These are phyloP conservation scores for Tolypocladium cylindrosporum DNA, from an alignment of 2,329 filamentous ascomycete genomes.

Conservation along the genomic window DNA sequence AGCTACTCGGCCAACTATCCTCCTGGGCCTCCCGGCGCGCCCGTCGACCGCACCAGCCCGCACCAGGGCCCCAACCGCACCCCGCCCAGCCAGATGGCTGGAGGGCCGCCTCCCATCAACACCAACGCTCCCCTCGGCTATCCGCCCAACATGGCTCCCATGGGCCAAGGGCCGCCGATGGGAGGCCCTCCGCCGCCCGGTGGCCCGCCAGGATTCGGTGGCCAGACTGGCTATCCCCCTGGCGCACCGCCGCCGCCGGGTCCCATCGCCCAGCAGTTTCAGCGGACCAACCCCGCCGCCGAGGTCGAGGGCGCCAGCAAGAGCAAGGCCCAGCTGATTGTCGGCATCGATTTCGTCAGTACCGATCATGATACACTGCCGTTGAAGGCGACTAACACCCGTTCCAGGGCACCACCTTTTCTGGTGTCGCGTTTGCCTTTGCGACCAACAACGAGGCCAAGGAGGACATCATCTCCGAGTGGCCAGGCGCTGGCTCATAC, in stretches of 20 bases:
- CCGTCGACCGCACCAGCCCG: constrained; percentile 44
- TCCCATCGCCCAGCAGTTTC: constrained; percentile 31
- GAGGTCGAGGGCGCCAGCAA: constrained; percentile 84
- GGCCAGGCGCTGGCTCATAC: constrained; percentile 94
- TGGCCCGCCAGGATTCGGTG: constrained; percentile 33
- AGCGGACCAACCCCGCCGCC: constrained; percentile 38
- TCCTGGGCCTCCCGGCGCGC: constrained; percentile 28
- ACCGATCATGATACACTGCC: background rate
- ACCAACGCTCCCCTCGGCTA: constrained; percentile 52
- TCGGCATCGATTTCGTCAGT: constrained; percentile 95
- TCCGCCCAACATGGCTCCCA: constrained; percentile 41
- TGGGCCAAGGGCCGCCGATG: constrained; percentile 30
- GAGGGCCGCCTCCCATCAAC: constrained; percentile 58
- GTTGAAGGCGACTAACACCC: background rate
- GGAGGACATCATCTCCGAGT: constrained; percentile 98
- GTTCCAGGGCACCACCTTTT: constrained; percentile 84
- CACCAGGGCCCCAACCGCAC: constrained; percentile 40
- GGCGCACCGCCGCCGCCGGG: constrained; percentile 29
- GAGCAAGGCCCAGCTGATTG: constrained; percentile 94
- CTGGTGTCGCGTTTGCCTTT: constrained; percentile 93
- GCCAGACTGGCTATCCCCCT: constrained; percentile 36
- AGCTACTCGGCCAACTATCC: constrained; percentile 52
- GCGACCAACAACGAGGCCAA: constrained; percentile 96
- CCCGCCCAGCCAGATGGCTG: constrained; percentile 50
- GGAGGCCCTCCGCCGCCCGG: constrained; percentile 29